These are phyloP conservation scores for Butyriboletus loyo DNA, from an alignment of 768 basidiomycete species.

Conservation along the genomic window DNA sequence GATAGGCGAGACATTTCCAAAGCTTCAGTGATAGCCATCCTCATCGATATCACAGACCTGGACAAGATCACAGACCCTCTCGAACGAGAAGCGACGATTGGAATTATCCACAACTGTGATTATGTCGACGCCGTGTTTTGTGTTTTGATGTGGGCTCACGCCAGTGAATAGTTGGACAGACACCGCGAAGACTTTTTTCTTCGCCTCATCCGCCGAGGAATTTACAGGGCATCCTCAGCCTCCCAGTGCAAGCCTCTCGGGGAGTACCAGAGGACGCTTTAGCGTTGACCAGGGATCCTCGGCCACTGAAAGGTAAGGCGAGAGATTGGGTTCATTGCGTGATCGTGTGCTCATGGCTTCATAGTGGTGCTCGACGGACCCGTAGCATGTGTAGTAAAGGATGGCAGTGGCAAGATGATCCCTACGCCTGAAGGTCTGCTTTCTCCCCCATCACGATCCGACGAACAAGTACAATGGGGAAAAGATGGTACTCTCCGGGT, in stretches of 20 bases:
- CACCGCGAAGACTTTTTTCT: slow-evolving; percentile 81
- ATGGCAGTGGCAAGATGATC: slow-evolving; percentile 44
- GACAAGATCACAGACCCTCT: slow-evolving; percentile 83
- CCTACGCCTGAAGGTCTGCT: slow-evolving; percentile 61
- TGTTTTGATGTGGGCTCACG: slow-evolving; percentile 1
- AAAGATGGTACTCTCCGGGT: slow-evolving; percentile 57
- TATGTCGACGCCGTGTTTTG: slow-evolving; percentile 13
- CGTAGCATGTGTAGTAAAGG: slow-evolving; percentile 48
- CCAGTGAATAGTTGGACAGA: slow-evolving; percentile 73
- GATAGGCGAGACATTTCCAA: slow-evolving; percentile 48
- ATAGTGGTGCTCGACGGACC: slow-evolving; percentile 39
- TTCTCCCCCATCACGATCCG: slow-evolving; percentile 53
- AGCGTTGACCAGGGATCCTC: slow-evolving; percentile 54
- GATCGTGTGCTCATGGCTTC: slow-evolving; percentile 13
- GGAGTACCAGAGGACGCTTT: slow-evolving; percentile 86
- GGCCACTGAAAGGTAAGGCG: slow-evolving; percentile 53
- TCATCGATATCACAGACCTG: slow-evolving; percentile 50
- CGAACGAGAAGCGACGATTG: slow-evolving; percentile 89
- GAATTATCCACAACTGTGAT: slow-evolving; percentile 91
- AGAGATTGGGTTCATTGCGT: not conserved
- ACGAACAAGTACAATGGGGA: slow-evolving; percentile 73
- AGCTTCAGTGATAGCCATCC: not conserved
- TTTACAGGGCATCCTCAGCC: slow-evolving; percentile 64
- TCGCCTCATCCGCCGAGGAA: slow-evolving; percentile 73
- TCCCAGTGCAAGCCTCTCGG: slow-evolving; percentile 67